Conservation (phyloP, 495 filamentous ascomycete species). For the Durotheca rogersii region DNA sequence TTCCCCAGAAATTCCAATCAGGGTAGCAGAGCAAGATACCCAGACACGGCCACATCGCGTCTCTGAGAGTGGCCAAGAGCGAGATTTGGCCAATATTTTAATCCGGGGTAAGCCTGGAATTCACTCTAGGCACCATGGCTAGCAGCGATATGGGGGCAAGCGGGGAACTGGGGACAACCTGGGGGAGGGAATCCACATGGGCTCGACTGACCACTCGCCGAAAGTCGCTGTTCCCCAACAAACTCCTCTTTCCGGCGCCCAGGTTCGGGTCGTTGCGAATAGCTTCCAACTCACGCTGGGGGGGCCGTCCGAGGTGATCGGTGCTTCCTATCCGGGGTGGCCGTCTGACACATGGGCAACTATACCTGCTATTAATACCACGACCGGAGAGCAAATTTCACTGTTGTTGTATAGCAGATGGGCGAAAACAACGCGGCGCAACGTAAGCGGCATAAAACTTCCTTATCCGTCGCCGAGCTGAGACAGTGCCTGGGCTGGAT, state of each 20-base stretch:
- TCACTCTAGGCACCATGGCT: no score
- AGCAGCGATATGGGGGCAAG: no score
- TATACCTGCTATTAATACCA: no score
- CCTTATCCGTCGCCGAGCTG: not conserved
- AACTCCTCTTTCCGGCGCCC: not conserved
- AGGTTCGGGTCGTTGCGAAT: not conserved
- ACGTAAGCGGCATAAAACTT: constrained; percentile 7
- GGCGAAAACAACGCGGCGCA: not conserved
- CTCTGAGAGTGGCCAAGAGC: no score
- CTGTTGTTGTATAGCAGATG: not conserved
- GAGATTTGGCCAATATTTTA: no score
- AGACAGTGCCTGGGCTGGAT: not conserved
- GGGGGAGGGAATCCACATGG: not conserved
- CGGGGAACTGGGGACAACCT: no score
- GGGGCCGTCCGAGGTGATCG: not conserved
- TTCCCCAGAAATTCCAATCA: no score
- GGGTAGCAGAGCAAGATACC: no score
- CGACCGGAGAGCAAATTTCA: no score
- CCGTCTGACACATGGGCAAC: not conserved
- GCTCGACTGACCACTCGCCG: constrained; percentile 17
- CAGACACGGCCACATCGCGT: no score
- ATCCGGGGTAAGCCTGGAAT: no score
- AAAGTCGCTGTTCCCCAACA: not conserved
- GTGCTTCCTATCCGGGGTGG: not conserved
- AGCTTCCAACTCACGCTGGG: not conserved